Evolutionary conservation across 2,329 filamentous ascomycete species (phyloP).

Genomic region (Graphiopsis chlorocephala): DNA sequence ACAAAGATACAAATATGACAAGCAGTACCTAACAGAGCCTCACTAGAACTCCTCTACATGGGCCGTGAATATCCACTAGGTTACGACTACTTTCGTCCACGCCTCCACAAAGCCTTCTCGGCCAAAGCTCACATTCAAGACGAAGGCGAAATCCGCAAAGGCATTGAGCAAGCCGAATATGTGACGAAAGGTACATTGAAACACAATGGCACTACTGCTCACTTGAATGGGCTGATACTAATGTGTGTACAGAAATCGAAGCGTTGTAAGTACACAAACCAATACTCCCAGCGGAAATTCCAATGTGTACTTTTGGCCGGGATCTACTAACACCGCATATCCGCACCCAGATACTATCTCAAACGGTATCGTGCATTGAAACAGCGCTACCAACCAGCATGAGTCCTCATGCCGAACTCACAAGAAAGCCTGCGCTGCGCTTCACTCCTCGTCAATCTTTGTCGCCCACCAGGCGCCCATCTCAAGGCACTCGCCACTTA

Average conservation of each 20-base stretch:
- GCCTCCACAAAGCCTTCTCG: conserved; percentile 82
- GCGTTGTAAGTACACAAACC: conserved; percentile 66
- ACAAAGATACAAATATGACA: background rate
- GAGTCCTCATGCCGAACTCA: background rate
- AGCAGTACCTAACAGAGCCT: background rate
- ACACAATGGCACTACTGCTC: background rate
- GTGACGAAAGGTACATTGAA: conserved; percentile 74
- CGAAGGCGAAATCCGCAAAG: conserved; percentile 70
- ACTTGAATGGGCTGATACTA: background rate
- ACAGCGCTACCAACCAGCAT: conserved; percentile 62
- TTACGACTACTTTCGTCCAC: conserved; percentile 74
- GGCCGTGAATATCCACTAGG: conserved; percentile 85
- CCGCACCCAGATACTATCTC: conserved; percentile 70
- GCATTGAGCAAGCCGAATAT: conserved; percentile 76
- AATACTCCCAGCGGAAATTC: background rate
- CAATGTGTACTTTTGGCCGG: background rate
- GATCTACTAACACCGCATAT: background rate
- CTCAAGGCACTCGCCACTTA: conserved; percentile 80
- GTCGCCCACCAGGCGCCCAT: conserved; percentile 64
- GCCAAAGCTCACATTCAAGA: conserved; percentile 68
- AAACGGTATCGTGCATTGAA: conserved; percentile 85
- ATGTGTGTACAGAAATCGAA: conserved; percentile 68
- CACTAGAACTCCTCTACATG: conserved; percentile 74
- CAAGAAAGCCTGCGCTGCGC: background rate
- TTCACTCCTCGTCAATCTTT: conserved; percentile 38